Evolutionary conservation across 2,329 filamentous ascomycete species (phyloP).

Genomic region (Chrysosporium queenslandicum): DNA sequence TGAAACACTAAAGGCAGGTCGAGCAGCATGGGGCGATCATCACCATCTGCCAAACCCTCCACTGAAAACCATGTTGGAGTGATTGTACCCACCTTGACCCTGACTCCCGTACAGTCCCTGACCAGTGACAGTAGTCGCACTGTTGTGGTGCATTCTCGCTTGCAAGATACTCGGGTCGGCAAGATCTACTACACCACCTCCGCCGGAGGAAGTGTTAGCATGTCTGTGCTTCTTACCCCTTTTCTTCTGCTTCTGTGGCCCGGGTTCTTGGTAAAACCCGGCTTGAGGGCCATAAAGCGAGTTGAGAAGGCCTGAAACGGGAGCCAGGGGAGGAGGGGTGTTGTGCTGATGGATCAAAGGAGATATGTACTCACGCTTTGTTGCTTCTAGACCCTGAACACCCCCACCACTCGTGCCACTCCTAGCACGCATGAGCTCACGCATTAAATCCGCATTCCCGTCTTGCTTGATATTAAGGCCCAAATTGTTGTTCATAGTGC

Average conservation of each 20-base stretch:
- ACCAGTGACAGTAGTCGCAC: conserved; percentile 60
- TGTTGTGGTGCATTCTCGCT: conserved; percentile 87
- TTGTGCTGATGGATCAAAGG: conserved; percentile 84
- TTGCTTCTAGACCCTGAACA: conserved; percentile 67
- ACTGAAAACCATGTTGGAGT: conserved; percentile 67
- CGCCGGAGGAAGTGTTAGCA: conserved; percentile 99
- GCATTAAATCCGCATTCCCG: conserved; percentile 61
- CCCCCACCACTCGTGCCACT: conserved; percentile 47
- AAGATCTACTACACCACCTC: conserved; percentile 97
- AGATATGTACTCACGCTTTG: conserved; percentile 98
- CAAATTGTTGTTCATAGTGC: conserved; percentile 47
- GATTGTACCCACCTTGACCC: conserved; percentile 83
- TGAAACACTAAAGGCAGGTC: conserved; percentile 10
- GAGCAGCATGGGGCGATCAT: conserved; percentile 21
- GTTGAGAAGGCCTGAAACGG: conserved; percentile 81
- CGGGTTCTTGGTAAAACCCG: conserved; percentile 81
- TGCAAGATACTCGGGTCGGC: conserved; percentile 99
- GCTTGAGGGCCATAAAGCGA: conserved; percentile 81
- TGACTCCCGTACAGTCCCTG: conserved; percentile 86
- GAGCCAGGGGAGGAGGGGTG: conserved; percentile 76
- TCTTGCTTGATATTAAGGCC: conserved; percentile 67
- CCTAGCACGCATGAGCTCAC: conserved; percentile 67
- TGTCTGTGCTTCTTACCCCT: conserved; percentile 99
- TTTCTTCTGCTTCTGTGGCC: conserved; percentile 93
- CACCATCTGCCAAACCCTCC: conserved; percentile 61